Base-by-base conservation (phyloP, 768 basidiomycete species). In the Xerocomus potaroensis region DNA sequence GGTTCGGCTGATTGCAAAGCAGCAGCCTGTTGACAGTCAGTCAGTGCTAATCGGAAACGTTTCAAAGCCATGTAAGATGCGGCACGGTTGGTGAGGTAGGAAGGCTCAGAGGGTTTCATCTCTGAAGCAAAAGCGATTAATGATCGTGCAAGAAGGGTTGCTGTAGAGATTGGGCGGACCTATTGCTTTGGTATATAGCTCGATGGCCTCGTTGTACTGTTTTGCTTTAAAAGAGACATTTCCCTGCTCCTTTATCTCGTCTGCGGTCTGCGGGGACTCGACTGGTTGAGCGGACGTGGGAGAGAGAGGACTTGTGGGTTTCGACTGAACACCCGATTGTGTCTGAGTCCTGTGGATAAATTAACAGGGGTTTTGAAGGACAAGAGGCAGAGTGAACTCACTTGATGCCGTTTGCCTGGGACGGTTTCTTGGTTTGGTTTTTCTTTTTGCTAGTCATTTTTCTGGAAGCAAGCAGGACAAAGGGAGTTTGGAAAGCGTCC, bases 61-160 rank as follows among this genome's bases (percentile, higher is more conserved):
- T 91, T 91, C 41, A 87, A 61, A 0, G 81, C 79, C 79, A 94
- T 93, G 61, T 84, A 79, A 2, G 90, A 83, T 0, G 91, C 91
- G 0, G 91, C 91, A 23, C 91, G 81, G 63, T 94, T 94, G 1
- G 89, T 88, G 51, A 84, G 72, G 60, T 86, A 93, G 3, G 85
- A 75, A 1, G 90, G 80, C 64, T 92, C 86, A 4, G 70, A 55
- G 1, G 81, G 65, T 49, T 80, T 80, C 54, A 84, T 68, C 47
- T 79, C 81, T 85, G 53, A 23, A 41, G 43, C 18, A 10, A 40
- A 33, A 22, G 29, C 16, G 18, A 37, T 51, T 43, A 48, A 40
- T 18, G 43, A 54, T 36, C 43, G 44, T 33, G 23, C 34, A 39
- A 48, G 24, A 27, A 37, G 31, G 29, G n/a, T 19, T 42, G 57